phyloP scores from a whole-genome alignment of 2,329 filamentous ascomycete genomes.

The Colletotrichum lentis region DNA sequence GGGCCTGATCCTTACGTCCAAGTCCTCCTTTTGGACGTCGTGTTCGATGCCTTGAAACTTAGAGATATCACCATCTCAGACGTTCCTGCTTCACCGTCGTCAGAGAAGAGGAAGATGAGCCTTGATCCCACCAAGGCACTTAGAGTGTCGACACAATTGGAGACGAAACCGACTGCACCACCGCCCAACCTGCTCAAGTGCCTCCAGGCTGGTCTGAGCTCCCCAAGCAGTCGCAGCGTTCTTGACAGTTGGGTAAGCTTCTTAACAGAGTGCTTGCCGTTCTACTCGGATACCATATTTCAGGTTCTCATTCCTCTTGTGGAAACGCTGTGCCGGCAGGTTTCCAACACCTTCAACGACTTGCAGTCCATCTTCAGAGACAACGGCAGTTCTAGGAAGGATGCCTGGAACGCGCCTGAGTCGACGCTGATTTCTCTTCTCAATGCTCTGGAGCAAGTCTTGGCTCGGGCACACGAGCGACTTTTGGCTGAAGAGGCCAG shows the following conservation, averaged over 20 bases:
- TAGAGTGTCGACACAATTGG: constrained; percentile 50
- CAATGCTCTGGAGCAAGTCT: constrained; percentile 90
- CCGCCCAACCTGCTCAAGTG: constrained; percentile 81
- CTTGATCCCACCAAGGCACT: constrained; percentile 53
- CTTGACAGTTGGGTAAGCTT: constrained; percentile 93
- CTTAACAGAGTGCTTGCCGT: constrained; percentile 80
- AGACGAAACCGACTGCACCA: constrained; percentile 58
- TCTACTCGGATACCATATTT: constrained; percentile 86
- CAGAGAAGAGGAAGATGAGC: constrained; percentile 57
- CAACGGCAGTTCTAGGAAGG: constrained; percentile 41
- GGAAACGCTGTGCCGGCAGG: constrained; percentile 84
- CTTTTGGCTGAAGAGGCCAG: constrained; percentile 79
- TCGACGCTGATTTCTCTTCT: constrained; percentile 83
- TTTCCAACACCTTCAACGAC: constrained; percentile 74
- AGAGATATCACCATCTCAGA: constrained; percentile 55
- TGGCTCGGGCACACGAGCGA: constrained; percentile 86
- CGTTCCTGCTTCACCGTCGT: constrained; percentile 53
- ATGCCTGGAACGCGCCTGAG: constrained; percentile 62
- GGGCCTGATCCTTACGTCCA: constrained; percentile 76
- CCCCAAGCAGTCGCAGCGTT: constrained; percentile 75
- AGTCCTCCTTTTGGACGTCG: constrained; percentile 79
- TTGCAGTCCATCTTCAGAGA: constrained; percentile 70
- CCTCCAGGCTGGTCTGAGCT: constrained; percentile 81
- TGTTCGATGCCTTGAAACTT: constrained; percentile 77
- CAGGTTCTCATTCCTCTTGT: constrained; percentile 90